Evolutionary conservation across 441 rosid genomes (phyloP), one percentile per base, ranked within the genome.

Genomic region (Adansonia rubrostipa): DNA sequence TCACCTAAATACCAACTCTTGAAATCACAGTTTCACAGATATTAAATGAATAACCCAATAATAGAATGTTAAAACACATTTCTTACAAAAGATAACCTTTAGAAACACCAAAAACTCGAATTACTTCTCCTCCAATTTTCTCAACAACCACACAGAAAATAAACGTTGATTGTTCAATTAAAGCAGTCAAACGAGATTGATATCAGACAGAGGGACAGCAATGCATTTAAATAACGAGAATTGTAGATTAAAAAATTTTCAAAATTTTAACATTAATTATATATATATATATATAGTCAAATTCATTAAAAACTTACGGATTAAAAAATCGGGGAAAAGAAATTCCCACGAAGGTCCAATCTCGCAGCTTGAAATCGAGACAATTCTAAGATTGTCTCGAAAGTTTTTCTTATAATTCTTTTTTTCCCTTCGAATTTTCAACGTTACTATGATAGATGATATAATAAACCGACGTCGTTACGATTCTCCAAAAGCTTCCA

Each of bases 221-320:
- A 4, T 47, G 11, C 74, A 51, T 45, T 66, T 9, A 61, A 20
- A 70, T 33, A 65, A 77, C 28, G 20, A 75, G 33, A 67, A 58
- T 65, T 64, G 22, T 20, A 44, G 10, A 48, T 72, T 14, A 73
- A 15, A 51, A 33, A 22, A 22, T 10, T 60, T 28, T 6, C 22
- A 70, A 22, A 51, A 24, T 22, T 28, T 42, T 15, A 42, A 64
- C 47, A 64, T 33, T 6, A 15, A 64, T 6, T 6, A 50, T 7
- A 57, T 19, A 19, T 17, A 5, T 58, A 19, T 58, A 22, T 9
- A 36, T 54, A 0, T 61, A 14, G 58, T 71, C 74, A 51, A 71
- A 71, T 22, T 51, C 61, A 28, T 51, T 71, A 13, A 60, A 60
- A 60, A 82, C 86, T 85, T 82, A 81, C 83, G 60, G 85, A 80